Conservation (phyloP, 495 filamentous ascomycete genomes). For the Penicillium herquei region DNA sequence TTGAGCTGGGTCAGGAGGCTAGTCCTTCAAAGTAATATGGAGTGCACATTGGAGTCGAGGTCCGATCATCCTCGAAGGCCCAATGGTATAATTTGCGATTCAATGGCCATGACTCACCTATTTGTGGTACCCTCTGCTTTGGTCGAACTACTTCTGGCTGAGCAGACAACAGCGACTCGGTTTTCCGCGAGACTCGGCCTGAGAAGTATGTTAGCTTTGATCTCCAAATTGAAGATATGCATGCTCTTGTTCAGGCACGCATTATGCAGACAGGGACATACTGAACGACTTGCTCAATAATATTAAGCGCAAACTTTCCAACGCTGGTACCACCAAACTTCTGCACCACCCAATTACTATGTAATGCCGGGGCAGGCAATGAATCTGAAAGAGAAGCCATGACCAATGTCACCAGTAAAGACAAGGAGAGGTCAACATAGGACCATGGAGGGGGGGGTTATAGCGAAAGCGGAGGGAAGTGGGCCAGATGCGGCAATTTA, state of each 20-base stretch:
- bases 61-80: background rate
- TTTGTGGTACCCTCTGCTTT: conserved; percentile 94
- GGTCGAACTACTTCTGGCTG: conserved; percentile 83
- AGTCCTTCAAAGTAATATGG: background rate
- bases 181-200: conserved; percentile 67
- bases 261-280: conserved; percentile 30
- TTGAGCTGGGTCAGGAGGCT: background rate
- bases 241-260: too few relatives aligned
- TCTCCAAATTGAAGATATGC: background rate
- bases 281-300: conserved; percentile 73
- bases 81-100: too few relatives aligned
- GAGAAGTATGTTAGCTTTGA: conserved; percentile 10
- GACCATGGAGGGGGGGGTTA: conserved; percentile 5
- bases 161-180: conserved; percentile 86
- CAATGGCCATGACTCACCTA: conserved; percentile 61
- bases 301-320: conserved; percentile 66
- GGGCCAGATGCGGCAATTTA: conserved; percentile 18
- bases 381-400: conserved; percentile 21
- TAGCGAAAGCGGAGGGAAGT: conserved; percentile 41
- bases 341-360: conserved; percentile 70
- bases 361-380: conserved; percentile 10
- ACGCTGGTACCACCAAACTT: conserved; percentile 82
- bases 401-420: conserved; percentile 10
- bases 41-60: background rate
- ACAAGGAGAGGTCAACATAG: conserved; percentile 2